These are phyloP conservation scores for Cercospora nicotianae DNA, from an alignment of 2,329 filamentous ascomycete genomes.

Conservation along the genomic window DNA sequence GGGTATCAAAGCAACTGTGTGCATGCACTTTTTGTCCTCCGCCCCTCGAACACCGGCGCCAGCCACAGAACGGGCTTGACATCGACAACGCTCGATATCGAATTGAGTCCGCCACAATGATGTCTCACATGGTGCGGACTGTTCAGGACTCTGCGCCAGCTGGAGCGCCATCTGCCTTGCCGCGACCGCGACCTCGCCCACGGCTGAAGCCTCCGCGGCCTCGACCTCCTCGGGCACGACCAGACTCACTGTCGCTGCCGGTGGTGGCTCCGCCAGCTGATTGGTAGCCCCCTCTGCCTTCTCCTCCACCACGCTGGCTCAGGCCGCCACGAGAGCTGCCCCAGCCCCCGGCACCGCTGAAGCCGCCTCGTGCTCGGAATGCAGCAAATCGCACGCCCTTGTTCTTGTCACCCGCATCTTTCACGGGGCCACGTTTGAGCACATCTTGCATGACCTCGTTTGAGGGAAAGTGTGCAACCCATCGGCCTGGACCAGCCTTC, in stretches of 20 bases:
- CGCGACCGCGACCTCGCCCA: slow-evolving; percentile 48
- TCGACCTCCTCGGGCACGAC: slow-evolving; percentile 55
- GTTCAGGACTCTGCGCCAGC: slow-evolving; percentile 36
- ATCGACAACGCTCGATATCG: neutral
- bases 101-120: neutral
- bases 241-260: slow-evolving; percentile 68
- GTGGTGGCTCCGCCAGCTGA: slow-evolving; percentile 38
- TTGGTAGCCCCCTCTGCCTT: slow-evolving; percentile 37
- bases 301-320: slow-evolving; percentile 59
- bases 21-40: slow-evolving; percentile 9
- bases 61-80: neutral
- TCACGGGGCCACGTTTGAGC: slow-evolving; percentile 71
- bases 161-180: slow-evolving; percentile 30
- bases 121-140: neutral
- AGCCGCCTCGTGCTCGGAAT: slow-evolving; percentile 66
- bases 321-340: slow-evolving; percentile 65
- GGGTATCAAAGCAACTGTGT: slow-evolving; percentile 23
- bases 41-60: neutral
- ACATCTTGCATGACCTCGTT: slow-evolving; percentile 77
- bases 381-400: slow-evolving; percentile 47
- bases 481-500: slow-evolving; percentile 77
- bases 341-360: slow-evolving; percentile 58
- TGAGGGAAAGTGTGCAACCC: slow-evolving; percentile 81
- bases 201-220: slow-evolving; percentile 51
- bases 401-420: slow-evolving; percentile 62